Base-by-base conservation (phyloP, 1,139 yeast species). In the Blastobotrys serpentis region DNA sequence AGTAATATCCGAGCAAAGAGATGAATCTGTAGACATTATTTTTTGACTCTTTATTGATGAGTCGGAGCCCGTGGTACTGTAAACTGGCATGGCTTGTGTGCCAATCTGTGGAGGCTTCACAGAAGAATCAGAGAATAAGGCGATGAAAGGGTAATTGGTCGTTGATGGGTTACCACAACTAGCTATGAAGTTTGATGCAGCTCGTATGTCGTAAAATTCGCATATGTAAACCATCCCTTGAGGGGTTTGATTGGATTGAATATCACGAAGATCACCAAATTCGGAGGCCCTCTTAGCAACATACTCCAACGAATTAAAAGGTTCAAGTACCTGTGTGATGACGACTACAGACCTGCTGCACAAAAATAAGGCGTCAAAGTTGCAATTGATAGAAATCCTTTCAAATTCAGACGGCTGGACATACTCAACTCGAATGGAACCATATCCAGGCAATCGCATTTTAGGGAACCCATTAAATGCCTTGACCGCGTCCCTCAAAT, bases 171-270 rank as follows among this genome's bases (percentile, higher is more conserved):
- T 18, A 17, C 40, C 40, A 40, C 55, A 47, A 14, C 54, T 46
- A 1, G 51, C 49, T 2, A 32, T 46, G 40, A 46, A 48, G 26
- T 43, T 45, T 30, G 49, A 57, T 55, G 73, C 64, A 16, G 65
- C 60, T 32, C 73, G 59, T 29, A 68, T 54, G 48, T 71, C 74
- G 50, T 54, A 68, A 52, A 58, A 71, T n/a, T 65, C 66, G 46
- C 73, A 68, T 23, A 58, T 47, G 41, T 61, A 63, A 23, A 19
- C 10, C 8, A 4, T 13, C 10, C 71, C 70, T 52, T 58, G 63
- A 39, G 55, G 59, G 17, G 53, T 52, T 21, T 60, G 47, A 29
- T 4, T 4, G 4, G 13, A 4, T 29, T 14, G 32, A 22, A 54
- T 43, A 10, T 47, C 42, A 30, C 47, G 26, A 22, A 48, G 42